Conservation (phyloP, 2,329 filamentous ascomycete species). For the Septoria petroselini region DNA sequence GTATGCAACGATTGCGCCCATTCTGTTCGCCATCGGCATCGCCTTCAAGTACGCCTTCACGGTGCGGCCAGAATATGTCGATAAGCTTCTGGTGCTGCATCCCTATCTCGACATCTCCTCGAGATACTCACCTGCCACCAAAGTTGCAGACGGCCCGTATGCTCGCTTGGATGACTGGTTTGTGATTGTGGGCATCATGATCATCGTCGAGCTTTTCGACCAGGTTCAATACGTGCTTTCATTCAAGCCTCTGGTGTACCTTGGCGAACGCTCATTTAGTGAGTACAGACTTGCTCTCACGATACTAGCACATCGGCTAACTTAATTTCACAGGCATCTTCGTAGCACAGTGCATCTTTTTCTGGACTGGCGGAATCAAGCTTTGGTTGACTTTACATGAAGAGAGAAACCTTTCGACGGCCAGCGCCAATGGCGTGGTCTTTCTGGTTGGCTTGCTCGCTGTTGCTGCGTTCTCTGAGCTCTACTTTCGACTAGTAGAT, state of each 20-base stretch:
- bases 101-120: conserved; percentile 31
- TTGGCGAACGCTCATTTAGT: conserved; percentile 35
- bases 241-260: conserved; percentile 25
- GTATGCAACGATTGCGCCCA: conserved; percentile 20
- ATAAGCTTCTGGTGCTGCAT: conserved; percentile 31
- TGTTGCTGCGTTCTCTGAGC: conserved; percentile 25
- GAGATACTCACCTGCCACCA: conserved; percentile 16
- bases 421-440: conserved; percentile 30
- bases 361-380: conserved; percentile 34
- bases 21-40: conserved; percentile 22
- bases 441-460: conserved; percentile 25
- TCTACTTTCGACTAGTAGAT: conserved; percentile 31
- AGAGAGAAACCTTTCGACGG: conserved; percentile 12
- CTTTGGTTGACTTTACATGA: conserved; percentile 30
- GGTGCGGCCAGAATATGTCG: conserved; percentile 27
- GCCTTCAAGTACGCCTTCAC: conserved; percentile 32
- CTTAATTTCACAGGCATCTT: conserved; percentile 27
- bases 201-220: conserved; percentile 26
- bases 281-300: conserved; percentile 4
- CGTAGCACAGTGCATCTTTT: conserved; percentile 30
- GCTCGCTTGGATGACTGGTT: conserved; percentile 33
- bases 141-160: conserved; percentile 28
- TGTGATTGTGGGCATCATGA: conserved; percentile 31
- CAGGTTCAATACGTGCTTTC: conserved; percentile 26
- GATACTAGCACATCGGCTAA: conserved; percentile 5